Conservation (phyloP, 1,139 yeast genomes). For the Suhomyces yuchorum region DNA sequence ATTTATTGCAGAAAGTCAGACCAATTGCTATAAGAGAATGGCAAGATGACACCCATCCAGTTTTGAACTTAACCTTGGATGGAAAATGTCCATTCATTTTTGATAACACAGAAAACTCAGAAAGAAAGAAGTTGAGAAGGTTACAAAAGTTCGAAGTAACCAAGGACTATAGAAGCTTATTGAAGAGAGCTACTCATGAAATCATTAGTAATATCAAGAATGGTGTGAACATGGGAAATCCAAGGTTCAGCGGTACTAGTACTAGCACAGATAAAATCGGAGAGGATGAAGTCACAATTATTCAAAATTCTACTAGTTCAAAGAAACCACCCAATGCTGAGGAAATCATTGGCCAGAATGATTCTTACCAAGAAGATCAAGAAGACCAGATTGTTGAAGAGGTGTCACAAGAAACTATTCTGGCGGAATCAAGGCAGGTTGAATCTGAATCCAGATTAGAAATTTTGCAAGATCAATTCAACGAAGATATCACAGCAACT, state of each 20-base stretch:
- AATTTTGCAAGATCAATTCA: not conserved
- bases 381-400: constrained; percentile 16
- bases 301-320: constrained; percentile 20
- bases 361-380: constrained; percentile 16
- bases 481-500: not conserved
- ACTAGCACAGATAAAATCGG: constrained; percentile 34
- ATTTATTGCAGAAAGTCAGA: constrained; percentile 72
- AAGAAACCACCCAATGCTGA: constrained; percentile 12
- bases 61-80: constrained; percentile 49
- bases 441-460: not conserved
- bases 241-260: constrained; percentile 30
- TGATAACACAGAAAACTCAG: constrained; percentile 44
- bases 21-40: constrained; percentile 88
- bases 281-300: constrained; percentile 23
- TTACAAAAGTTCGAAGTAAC: constrained; percentile 44
- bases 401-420: constrained; percentile 9
- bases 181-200: constrained; percentile 39
- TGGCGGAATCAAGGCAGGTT: not conserved
- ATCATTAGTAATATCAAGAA: constrained; percentile 31
- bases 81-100: constrained; percentile 75
- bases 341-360: constrained; percentile 11
- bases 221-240: constrained; percentile 22
- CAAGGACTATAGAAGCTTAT: constrained; percentile 40
- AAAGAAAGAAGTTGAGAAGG: constrained; percentile 41
- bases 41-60: constrained; percentile 51